Evolutionary conservation across 495 filamentous ascomycete genomes (phyloP).

Genomic region (Apodospora peruviana): DNA sequence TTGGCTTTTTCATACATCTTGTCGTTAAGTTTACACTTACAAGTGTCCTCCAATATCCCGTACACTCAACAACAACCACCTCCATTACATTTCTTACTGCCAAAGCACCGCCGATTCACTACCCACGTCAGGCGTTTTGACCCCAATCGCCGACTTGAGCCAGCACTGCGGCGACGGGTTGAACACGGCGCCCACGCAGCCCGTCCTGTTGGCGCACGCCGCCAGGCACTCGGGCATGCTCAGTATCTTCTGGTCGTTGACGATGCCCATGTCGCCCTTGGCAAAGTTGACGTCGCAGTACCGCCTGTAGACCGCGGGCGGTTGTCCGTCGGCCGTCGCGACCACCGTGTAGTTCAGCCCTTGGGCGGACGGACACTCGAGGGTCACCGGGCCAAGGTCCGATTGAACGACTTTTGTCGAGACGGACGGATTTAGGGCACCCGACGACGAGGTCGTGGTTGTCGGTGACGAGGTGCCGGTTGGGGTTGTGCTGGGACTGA

Average conservation of each 20-base stretch:
- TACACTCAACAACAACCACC: too few species aligned
- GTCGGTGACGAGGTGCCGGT: background rate
- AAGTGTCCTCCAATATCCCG: too few species aligned
- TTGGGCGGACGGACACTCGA: too few species aligned
- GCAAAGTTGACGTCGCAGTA: slow-evolving; percentile 12
- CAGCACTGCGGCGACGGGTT: slow-evolving; percentile 10
- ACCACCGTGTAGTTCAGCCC: too few species aligned
- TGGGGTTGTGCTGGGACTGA: background rate
- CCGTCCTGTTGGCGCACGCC: slow-evolving; percentile 6
- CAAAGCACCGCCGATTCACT: background rate
- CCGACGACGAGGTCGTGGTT: background rate
- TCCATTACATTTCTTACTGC: too few species aligned
- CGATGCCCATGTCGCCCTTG: slow-evolving; percentile 10
- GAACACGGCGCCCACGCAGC: slow-evolving; percentile 16
- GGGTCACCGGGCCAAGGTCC: too few species aligned
- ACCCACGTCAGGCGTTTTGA: background rate
- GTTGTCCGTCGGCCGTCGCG: too few species aligned
- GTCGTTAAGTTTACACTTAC: too few species aligned
- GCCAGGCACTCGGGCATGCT: slow-evolving; percentile 13
- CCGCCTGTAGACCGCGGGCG: slow-evolving; percentile 5
- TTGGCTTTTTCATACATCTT: too few species aligned
- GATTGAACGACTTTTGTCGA: background rate
- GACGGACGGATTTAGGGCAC: background rate
- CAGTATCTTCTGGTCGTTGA: background rate
- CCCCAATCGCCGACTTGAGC: slow-evolving; percentile 8